Percentiles rank a stretch among this genome's conserved stretches.
Conservation (phyloP, 2,329 filamentous ascomycete genomes). For the Scorias spongiosa region DNA sequence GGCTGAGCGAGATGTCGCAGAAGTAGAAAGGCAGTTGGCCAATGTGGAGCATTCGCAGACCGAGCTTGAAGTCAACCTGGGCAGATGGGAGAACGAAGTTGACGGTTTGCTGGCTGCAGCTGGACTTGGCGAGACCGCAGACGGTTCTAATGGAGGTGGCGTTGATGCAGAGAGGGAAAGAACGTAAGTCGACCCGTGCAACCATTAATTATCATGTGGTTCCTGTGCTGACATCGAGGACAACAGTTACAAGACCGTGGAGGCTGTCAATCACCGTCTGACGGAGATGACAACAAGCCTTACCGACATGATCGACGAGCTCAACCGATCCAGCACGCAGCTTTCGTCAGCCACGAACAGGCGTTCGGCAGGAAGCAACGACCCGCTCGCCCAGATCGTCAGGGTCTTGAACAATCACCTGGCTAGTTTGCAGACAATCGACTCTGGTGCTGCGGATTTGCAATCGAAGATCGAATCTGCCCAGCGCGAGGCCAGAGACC, state of each 20-base stretch:
- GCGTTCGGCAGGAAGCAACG: constrained; percentile 31
- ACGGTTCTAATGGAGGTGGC: constrained; percentile 60
- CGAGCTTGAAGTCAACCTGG: constrained; percentile 75
- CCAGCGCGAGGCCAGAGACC: constrained; percentile 56
- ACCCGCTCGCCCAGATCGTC: constrained; percentile 81
- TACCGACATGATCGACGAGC: constrained; percentile 93
- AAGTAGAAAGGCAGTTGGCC: constrained; percentile 82
- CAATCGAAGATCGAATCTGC: constrained; percentile 70
- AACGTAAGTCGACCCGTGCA: constrained; percentile 42
- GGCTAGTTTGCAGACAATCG: constrained; percentile 83
- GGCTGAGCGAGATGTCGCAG: constrained; percentile 79
- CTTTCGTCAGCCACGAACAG: constrained; percentile 60
- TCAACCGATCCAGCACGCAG: constrained; percentile 81
- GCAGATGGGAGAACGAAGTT: constrained; percentile 82
- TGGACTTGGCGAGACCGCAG: constrained; percentile 32
- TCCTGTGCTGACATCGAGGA: constrained; percentile 11
- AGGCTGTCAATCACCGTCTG: constrained; percentile 78
- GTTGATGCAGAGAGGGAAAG: constrained; percentile 91
- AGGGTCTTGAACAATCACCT: constrained; percentile 89
- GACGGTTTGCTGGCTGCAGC: constrained; percentile 76
- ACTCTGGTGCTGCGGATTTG: constrained; percentile 64
- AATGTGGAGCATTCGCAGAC: constrained; percentile 86
- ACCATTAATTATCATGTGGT: neutral
- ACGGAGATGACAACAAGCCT: constrained; percentile 91
- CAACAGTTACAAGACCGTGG: constrained; percentile 65